Conservation (phyloP, 768 basidiomycete genomes). For the Phlegmacium glaucopus region DNA sequence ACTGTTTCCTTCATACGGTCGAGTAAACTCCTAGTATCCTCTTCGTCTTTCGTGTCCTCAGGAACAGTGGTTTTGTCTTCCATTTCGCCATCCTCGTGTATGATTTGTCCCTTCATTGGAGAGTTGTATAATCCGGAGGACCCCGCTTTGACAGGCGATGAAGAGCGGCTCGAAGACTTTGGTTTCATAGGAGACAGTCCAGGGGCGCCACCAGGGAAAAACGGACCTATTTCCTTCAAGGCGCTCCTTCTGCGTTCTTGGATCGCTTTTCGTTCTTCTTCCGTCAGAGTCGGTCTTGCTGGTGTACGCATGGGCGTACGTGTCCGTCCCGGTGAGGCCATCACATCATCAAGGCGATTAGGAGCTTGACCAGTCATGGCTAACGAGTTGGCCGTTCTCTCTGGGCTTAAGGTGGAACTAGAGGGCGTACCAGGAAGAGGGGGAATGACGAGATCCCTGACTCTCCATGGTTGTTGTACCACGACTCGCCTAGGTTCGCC, state of each 20-base stretch:
- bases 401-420: neutral
- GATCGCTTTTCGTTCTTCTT: conserved; percentile 57
- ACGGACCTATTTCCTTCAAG: conserved; percentile 39
- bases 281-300: conserved; percentile 27
- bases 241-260: conserved; percentile 62
- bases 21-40: conserved; percentile 40
- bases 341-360: neutral
- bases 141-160: conserved; percentile 15
- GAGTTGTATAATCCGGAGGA: conserved; percentile 3
- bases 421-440: conserved; percentile 2
- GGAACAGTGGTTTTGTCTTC: neutral
- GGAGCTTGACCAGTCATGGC: neutral
- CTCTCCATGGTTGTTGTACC: conserved; percentile 51
- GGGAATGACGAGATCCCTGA: conserved; percentile 52
- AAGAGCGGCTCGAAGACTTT: neutral
- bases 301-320: neutral
- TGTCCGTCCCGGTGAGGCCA: neutral
- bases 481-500: conserved; percentile 45
- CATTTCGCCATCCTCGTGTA: conserved; percentile 8
- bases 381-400: conserved; percentile 4
- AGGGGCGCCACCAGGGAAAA: conserved; percentile 52
- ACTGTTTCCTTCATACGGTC: conserved; percentile 49
- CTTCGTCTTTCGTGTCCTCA: conserved; percentile 10
- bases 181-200: conserved; percentile 39
- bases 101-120: conserved; percentile 18